phyloP scores from a whole-genome alignment of 345 rosid species.

The thale cress (Arabidopsis thaliana) region TAIR10.1 NC_003071.7:16043501-16044000 shows the following conservation, averaged over 20 bases:
- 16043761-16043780: background rate
- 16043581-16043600: too few relatives aligned
- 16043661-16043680: too few relatives aligned
- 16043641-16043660: too few relatives aligned
- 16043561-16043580: too few relatives aligned
- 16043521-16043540: too few relatives aligned
- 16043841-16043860: background rate
- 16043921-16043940: constrained; percentile 16
- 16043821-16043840: background rate
- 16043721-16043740: background rate
- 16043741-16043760: background rate
- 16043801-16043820: background rate
- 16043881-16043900: background rate
- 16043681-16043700: too few relatives aligned
- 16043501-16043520: too few relatives aligned
- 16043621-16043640: too few relatives aligned
- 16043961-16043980: constrained; percentile 24
- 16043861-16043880: background rate
- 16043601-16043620: too few relatives aligned
- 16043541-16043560: too few relatives aligned
- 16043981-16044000: constrained; percentile 35
- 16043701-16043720: background rate
- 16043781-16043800: background rate
- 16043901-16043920: background rate
- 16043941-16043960: constrained; percentile 32